Evolutionary conservation across 2,329 filamentous ascomycete genomes (phyloP), one percentile per base, ranked within the genome.

Genomic region (Emergomyces pasteurianus): DNA sequence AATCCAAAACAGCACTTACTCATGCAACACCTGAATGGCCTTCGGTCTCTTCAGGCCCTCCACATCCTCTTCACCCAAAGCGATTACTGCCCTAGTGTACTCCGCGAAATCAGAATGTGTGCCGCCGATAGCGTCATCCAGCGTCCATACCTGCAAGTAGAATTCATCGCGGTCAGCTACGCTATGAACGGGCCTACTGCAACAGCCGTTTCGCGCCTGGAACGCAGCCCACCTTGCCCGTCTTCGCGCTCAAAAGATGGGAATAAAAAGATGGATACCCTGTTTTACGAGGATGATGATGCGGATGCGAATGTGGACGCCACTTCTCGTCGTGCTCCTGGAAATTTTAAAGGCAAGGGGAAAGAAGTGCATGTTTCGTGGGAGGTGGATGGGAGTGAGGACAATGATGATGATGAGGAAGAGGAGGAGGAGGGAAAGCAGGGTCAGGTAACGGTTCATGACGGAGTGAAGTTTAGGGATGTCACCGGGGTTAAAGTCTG

Each of bases 161-260:
- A 67, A 59, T 69, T 67, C 47, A 60, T 69, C 21, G 67, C 63
- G 10, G 60, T 69, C 38, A 67, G 65, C 47, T 63, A 66, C 47
- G 50, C 34, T 40, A 26, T 58, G n/a, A 57, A 59, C 9, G 59
- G 43, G 7, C 64, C 63, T 12, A 60, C 61, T 54, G 59, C 18
- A 52, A 65, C 40, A 7, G 7, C 31, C 10, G 28, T 58, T 40
- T 49, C 52, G 18, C 52, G 34, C 10, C 34, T 54, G 2, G n/a
- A 54, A 7, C 18, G 28, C 16, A 31, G 7, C 14, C 18, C 52
- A 6, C 9, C n/a, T 54, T 16, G 14, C 6, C n/a, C 31, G 23
- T 34, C 28, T 26, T 18, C 9, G 26, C 49, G 16, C 26, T 36
- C 58, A 34, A 56, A 60, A 43, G 26, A 62, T 10, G 58, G 36